phyloP scores from a whole-genome alignment of 2,329 filamentous ascomycete species.

The Penicillium sp. region DNA sequence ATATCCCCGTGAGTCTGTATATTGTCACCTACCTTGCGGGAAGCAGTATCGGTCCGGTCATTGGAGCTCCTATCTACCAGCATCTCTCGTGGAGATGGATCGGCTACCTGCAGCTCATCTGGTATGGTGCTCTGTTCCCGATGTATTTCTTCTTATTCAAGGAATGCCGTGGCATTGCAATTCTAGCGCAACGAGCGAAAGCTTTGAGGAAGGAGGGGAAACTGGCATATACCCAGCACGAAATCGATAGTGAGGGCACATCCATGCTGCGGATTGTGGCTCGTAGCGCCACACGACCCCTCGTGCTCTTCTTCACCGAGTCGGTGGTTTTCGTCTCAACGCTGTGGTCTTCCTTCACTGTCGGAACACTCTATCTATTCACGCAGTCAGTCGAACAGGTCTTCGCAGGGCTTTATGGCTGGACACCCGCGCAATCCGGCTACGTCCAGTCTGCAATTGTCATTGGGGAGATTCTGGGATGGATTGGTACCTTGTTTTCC shows the following conservation, averaged over 20 bases:
- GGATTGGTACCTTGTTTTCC: slow-evolving; percentile 37
- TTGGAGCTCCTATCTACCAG: slow-evolving; percentile 42
- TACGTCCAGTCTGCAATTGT: slow-evolving; percentile 48
- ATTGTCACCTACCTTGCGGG: slow-evolving; percentile 48
- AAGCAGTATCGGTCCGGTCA: slow-evolving; percentile 50
- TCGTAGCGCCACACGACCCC: slow-evolving; percentile 42
- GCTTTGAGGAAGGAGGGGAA: slow-evolving; percentile 37
- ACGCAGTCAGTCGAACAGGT: slow-evolving; percentile 49
- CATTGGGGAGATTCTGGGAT: slow-evolving; percentile 47
- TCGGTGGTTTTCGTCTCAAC: slow-evolving; percentile 49
- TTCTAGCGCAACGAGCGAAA: slow-evolving; percentile 41
- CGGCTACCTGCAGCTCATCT: slow-evolving; percentile 49
- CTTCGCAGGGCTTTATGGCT: slow-evolving; percentile 39
- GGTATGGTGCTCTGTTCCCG: slow-evolving; percentile 41
- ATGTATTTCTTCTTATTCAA: slow-evolving; percentile 45
- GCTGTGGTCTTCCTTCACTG: slow-evolving; percentile 50
- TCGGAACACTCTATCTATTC: slow-evolving; percentile 50
- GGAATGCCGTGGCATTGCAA: slow-evolving; percentile 48
- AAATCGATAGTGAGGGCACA: slow-evolving; percentile 40
- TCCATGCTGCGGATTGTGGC: slow-evolving; percentile 32
- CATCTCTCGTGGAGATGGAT: slow-evolving; percentile 42
- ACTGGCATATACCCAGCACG: slow-evolving; percentile 32
- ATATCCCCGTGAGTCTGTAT: slow-evolving; percentile 47
- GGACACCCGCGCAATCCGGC: slow-evolving; percentile 37
- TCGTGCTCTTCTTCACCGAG: slow-evolving; percentile 46